These are phyloP conservation scores for Thuja plicata DNA, from an alignment of 83 land plant genomes.

Conservation along the genomic window DNA sequence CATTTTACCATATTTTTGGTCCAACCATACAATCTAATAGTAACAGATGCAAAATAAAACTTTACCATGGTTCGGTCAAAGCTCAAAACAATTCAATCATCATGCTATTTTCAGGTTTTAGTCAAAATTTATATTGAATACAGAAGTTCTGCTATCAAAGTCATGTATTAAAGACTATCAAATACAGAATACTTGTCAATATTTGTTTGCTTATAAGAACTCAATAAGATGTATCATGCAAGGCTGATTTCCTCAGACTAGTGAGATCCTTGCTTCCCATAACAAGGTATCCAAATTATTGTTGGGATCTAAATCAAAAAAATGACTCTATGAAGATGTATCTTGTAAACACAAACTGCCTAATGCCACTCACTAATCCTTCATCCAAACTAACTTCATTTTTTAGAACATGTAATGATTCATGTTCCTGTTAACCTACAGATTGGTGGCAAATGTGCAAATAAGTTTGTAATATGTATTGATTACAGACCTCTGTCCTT, in stretches of 20 bases:
- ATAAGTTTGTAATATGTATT: background rate
- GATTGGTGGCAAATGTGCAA: background rate
- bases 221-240: background rate
- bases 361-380: background rate
- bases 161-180: background rate
- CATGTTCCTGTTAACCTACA: background rate
- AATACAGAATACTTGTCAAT: background rate
- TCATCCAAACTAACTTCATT: background rate
- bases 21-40: background rate
- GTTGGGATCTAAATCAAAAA: background rate
- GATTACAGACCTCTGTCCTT: conserved; percentile 69
- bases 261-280: background rate
- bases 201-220: background rate
- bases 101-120: background rate
- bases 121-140: background rate
- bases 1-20: background rate
- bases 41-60: background rate
- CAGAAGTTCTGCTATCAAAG: background rate
- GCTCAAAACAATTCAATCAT: background rate
- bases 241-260: background rate
- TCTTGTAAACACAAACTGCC: background rate
- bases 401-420: background rate
- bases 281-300: background rate
- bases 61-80: background rate
- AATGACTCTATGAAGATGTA: background rate